Base-by-base conservation (phyloP, 768 basidiomycete species). In the Favolaschia claudopus region DNA sequence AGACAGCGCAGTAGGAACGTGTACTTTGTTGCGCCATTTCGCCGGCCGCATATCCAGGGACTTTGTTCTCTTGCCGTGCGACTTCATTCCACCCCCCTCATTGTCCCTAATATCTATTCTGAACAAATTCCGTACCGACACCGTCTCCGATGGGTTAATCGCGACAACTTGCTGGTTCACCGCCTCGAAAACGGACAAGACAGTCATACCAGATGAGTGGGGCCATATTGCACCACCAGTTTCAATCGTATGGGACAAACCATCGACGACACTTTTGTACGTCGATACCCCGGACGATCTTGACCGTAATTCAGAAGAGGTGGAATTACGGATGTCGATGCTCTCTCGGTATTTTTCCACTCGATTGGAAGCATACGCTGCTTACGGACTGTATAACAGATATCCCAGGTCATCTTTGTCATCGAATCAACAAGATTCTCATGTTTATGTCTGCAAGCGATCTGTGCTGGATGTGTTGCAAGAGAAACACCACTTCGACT, bases 41-140 rank as follows among this genome's bases (percentile, higher is more conserved):
- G 82, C 91, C 10, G 76, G 70, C 44, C 87, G 88, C 44, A 95
- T 96, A 61, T 80, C 83, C 61, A 86, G 86, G 58, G 96, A 97
- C 72, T 96, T 97, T 72, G 84, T 97, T 36, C 74, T 98, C 22
- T 82, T 98, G 2, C 91, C 96, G 7, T 97, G 95, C 69, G 96
- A 98, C 72, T 92, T 97, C 46, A 82, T 95, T 20, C 89, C 95
- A 9, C 89, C 95, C 0, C 77, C 88, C 0, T 76, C 84, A 0
- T 80, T 97, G n/a, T 79, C 89, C 6, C 82, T 98, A 7, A 81
- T 82, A 28, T 76, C 75, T 0, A 75, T 97, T 2, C 77, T 97
- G 39, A 87, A 98, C 73, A 90, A 88, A 68, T 96, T 95, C 71
- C 87, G 96, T 29, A 82, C 84, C 12, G 89, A 94, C 62, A 76